Evolutionary conservation across 2,329 filamentous ascomycete species (phyloP).

Genomic region (Didymellaceae sp.): DNA sequence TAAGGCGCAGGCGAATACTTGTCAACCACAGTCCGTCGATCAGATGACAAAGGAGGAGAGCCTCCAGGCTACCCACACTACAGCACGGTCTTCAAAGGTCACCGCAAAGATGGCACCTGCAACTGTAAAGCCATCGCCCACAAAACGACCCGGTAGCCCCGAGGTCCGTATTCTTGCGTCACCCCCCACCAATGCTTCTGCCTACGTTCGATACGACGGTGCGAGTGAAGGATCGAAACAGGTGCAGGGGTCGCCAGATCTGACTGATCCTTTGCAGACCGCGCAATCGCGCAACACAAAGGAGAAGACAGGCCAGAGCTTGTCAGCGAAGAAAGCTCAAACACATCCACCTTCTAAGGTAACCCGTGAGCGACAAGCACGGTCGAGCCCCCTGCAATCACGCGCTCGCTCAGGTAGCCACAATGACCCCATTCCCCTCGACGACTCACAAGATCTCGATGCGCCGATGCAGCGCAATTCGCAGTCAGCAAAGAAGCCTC

Average conservation of each 20-base stretch:
- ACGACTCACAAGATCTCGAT: slow-evolving; percentile 14
- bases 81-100: not conserved
- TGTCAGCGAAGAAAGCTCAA: not conserved
- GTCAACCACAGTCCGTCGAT: not conserved
- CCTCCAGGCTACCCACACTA: no score
- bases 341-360: not conserved
- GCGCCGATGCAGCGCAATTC: not conserved
- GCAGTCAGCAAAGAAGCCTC: not conserved
- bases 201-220: not conserved
- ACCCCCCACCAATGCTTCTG: not conserved
- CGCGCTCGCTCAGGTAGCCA: slow-evolving; percentile 6
- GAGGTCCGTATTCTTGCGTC: slow-evolving; percentile 8
- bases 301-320: not conserved
- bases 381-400: not conserved
- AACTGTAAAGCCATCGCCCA: not conserved
- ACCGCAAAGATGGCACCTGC: not conserved
- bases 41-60: no score
- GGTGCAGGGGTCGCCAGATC: no score
- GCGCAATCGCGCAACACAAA: not conserved
- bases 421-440: slow-evolving; percentile 9
- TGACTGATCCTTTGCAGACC: not conserved
- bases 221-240: no score
- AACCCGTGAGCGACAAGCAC: not conserved
- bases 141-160: not conserved
- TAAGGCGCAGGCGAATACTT: not conserved